Evolutionary conservation across 108 stramenopile genomes (phyloP).

Genomic region (Cyclotella baltica): DNA sequence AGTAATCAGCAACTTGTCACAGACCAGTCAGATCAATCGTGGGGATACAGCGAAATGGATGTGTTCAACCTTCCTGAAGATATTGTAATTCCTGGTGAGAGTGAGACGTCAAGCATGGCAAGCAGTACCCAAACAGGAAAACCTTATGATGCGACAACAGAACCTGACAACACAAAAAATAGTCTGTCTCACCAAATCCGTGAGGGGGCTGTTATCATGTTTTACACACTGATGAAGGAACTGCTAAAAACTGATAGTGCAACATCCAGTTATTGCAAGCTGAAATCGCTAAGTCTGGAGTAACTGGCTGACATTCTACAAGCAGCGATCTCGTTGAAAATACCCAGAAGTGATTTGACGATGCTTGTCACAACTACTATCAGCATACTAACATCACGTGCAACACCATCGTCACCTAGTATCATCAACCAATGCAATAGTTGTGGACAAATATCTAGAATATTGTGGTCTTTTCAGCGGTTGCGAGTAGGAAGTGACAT

Average conservation of each 20-base stretch:
- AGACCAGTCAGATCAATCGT: neutral
- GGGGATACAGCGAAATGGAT: conserved; percentile 1
- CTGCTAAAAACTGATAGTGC: conserved; percentile 4
- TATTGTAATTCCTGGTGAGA: conserved; percentile 1
- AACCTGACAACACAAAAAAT: neutral
- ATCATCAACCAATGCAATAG: conserved; percentile 16
- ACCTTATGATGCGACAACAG: neutral
- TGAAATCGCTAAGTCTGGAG: conserved; percentile 27
- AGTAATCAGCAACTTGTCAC: conserved; percentile 15
- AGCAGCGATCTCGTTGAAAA: conserved; percentile 20
- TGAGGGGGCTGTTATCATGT: conserved; percentile 42
- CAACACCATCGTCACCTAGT: neutral
- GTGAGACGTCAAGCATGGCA: too few species aligned
- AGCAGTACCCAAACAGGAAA: neutral
- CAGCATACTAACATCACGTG: neutral
- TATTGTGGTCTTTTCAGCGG: conserved; percentile 47
- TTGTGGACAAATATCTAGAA: conserved; percentile 37
- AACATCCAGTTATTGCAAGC: neutral
- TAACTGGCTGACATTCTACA: conserved; percentile 37
- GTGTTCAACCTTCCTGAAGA: neutral
- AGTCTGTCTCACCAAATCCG: neutral
- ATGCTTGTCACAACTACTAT: neutral
- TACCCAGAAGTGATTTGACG: conserved; percentile 11
- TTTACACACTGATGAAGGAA: conserved; percentile 46
- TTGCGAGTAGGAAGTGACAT: conserved; percentile 30